A percentile compares a stretch with the other conserved stretches of the same genome.
These are phyloP conservation scores for Fraxinus latifolia DNA, from an alignment of 305 asterid genomes.

Conservation along the genomic window DNA sequence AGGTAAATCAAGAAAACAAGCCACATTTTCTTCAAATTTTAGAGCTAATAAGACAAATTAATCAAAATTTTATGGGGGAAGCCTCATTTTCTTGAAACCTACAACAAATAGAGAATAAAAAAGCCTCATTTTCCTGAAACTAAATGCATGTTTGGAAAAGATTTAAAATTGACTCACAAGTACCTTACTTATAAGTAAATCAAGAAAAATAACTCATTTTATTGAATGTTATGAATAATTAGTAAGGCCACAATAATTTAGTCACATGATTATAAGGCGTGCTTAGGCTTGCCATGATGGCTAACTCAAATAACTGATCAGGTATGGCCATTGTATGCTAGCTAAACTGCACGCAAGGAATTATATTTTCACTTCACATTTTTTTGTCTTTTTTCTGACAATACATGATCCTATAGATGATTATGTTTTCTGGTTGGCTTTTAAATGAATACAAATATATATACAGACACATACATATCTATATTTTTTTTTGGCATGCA, in stretches of 20 bases:
- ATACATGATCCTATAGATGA: slow-evolving; percentile 70
- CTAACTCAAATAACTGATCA: not conserved
- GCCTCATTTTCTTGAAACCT: not conserved
- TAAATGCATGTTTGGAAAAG: not conserved
- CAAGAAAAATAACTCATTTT: not conserved
- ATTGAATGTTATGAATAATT: not conserved
- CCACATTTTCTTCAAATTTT: not conserved
- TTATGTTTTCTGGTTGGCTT: slow-evolving; percentile 36
- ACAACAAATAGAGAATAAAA: not conserved
- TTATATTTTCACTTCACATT: slow-evolving; percentile 26
- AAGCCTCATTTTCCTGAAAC: not conserved
- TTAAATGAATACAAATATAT: not conserved
- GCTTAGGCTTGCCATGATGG: not conserved
- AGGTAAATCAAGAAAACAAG: slow-evolving; percentile 38
- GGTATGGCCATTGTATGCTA: slow-evolving; percentile 22
- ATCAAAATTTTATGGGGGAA: not conserved
- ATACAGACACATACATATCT: not conserved
- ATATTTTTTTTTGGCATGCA: not conserved
- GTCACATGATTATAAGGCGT: slow-evolving; percentile 4
- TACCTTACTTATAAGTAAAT: not conserved
- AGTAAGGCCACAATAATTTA: not conserved
- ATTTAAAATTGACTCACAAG: not conserved
- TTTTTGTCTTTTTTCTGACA: slow-evolving; percentile 46
- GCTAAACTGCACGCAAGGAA: slow-evolving; percentile 33
- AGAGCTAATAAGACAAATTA: not conserved